A percentile compares a stretch with the other conserved stretches of the same genome.
phyloP scores from a whole-genome alignment of 805 yeast genomes.

The Wickerhamomyces chambardii region DNA sequence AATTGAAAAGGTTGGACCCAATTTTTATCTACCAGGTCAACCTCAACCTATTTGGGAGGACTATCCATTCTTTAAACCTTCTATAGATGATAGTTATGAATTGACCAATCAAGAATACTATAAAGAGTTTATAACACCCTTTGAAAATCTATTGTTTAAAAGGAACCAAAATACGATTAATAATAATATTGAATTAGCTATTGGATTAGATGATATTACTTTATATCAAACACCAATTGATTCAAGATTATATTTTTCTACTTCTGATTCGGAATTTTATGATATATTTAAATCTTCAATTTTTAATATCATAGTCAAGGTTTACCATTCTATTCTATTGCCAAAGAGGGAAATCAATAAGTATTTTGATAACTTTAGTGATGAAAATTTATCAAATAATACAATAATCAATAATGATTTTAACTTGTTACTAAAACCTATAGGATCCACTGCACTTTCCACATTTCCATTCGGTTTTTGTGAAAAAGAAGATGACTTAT shows the following conservation, averaged over 20 bases:
- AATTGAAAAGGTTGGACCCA: slow-evolving; percentile 7
- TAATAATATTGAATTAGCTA: slow-evolving; percentile 1
- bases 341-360: slow-evolving; percentile 3
- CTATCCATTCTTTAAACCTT: slow-evolving; percentile 16
- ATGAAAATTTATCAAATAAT: slow-evolving; percentile 4
- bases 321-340: slow-evolving; percentile 4
- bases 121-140: slow-evolving; percentile 4
- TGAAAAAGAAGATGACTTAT: slow-evolving; percentile 6
- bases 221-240: slow-evolving; percentile 8
- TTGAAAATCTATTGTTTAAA: slow-evolving; percentile 4
- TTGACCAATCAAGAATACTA: slow-evolving; percentile 8
- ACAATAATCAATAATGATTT: slow-evolving; percentile 5
- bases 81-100: slow-evolving; percentile 7
- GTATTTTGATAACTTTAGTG: slow-evolving; percentile 5
- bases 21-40: slow-evolving; percentile 13
- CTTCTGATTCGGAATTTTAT: slow-evolving; percentile 7
- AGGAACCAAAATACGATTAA: background rate
- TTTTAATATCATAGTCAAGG: slow-evolving; percentile 3
- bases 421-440: slow-evolving; percentile 11
- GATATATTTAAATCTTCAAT: slow-evolving; percentile 5
- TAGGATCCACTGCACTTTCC: slow-evolving; percentile 14
- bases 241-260: slow-evolving; percentile 5
- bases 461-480: slow-evolving; percentile 14
- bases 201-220: slow-evolving; percentile 5
- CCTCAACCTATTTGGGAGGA: slow-evolving; percentile 14